phyloP scores from a whole-genome alignment of 768 basidiomycete genomes.

The Mycena crocata region DNA sequence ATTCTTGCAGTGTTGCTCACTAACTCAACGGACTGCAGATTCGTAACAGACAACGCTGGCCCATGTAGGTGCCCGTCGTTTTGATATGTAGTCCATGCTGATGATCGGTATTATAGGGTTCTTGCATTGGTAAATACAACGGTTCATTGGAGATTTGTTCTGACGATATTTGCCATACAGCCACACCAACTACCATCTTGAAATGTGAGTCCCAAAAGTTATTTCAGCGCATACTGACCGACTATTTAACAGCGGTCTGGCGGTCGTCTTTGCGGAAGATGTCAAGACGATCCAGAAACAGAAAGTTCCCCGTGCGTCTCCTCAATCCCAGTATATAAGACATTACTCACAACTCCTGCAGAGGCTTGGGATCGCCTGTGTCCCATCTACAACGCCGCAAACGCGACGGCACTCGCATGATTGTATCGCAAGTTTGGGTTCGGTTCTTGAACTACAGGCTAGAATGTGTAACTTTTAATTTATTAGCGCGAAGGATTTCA shows the following conservation, averaged over 20 bases:
- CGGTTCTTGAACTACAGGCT: no score
- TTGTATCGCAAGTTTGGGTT: not conserved
- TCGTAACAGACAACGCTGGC: slow-evolving; percentile 65
- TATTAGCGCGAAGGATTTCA: no score
- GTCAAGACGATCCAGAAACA: not conserved
- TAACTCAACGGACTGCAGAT: slow-evolving; percentile 35
- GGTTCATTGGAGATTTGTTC: slow-evolving; percentile 34
- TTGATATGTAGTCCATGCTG: not conserved
- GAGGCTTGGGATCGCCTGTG: not conserved
- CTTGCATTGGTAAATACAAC: slow-evolving; percentile 54
- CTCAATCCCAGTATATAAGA: no score
- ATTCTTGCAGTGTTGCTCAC: not conserved
- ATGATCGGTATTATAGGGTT: slow-evolving; percentile 27
- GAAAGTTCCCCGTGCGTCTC: not conserved
- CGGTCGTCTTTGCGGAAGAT: slow-evolving; percentile 50
- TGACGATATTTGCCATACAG: slow-evolving; percentile 34
- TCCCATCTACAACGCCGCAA: not conserved
- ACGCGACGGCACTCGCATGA: not conserved
- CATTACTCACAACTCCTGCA: no score
- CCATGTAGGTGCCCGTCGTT: slow-evolving; percentile 38
- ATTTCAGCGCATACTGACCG: slow-evolving; percentile 23
- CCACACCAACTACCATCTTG: slow-evolving; percentile 58
- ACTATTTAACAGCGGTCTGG: slow-evolving; percentile 43
- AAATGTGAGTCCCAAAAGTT: not conserved
- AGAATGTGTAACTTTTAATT: no score